Percentiles rank a stretch among this genome's conserved stretches.
Evolutionary conservation across 306 rosid genomes (phyloP).

Genomic region (Betula pendula): DNA sequence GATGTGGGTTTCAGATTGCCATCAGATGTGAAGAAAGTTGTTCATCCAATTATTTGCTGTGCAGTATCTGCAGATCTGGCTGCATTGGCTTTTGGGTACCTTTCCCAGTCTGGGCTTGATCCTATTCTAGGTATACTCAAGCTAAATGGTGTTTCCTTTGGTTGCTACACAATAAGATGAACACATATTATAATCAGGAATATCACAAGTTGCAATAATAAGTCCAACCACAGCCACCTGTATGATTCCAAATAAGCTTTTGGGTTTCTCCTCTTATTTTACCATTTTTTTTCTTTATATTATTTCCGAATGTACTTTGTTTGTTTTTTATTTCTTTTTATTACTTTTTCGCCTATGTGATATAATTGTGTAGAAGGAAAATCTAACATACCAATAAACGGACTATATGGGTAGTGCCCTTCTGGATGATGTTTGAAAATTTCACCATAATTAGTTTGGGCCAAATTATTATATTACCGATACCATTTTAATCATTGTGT

Average conservation of each 20-base stretch:
- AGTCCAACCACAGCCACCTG: background rate
- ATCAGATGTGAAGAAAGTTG: slow-evolving; percentile 66
- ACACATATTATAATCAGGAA: background rate
- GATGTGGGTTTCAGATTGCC: slow-evolving; percentile 61
- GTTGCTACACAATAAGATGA: slow-evolving; percentile 15
- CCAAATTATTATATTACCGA: background rate
- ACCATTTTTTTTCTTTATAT: background rate
- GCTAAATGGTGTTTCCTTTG: background rate
- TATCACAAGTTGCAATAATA: slow-evolving; percentile 15
- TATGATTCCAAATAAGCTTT: background rate
- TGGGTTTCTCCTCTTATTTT: background rate
- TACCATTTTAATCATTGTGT: background rate
- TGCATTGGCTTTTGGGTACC: slow-evolving; percentile 72
- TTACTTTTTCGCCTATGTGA: too few relatives aligned
- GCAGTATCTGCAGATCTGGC: slow-evolving; percentile 76
- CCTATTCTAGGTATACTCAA: slow-evolving; percentile 82
- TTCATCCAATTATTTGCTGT: slow-evolving; percentile 95
- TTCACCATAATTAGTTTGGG: background rate
- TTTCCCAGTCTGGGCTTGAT: slow-evolving; percentile 78
- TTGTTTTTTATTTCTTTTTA: too few relatives aligned
- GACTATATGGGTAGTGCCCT: background rate
- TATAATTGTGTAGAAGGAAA: background rate
- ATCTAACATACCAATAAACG: background rate
- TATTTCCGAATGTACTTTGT: too few relatives aligned
- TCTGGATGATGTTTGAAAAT: background rate